Evolutionary conservation across 225 moss, liverwort and hornwort genomes (phyloP).

Genomic region (Pseudoscleropodium purum): DNA sequence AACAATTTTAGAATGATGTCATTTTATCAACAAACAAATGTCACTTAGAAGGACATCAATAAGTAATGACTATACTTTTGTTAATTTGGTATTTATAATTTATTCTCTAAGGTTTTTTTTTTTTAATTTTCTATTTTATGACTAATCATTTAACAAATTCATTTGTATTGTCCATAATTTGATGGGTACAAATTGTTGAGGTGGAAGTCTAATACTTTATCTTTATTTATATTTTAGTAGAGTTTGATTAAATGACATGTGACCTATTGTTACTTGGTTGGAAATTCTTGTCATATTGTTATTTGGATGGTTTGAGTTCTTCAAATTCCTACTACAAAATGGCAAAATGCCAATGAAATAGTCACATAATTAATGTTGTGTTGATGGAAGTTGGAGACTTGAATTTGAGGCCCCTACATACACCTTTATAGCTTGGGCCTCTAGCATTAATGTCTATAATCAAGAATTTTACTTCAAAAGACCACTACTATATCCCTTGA

Average conservation of each 20-base stretch:
- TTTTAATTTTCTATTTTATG: neutral
- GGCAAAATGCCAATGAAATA: neutral
- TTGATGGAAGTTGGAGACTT: neutral
- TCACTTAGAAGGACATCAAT: neutral
- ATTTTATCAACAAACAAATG: neutral
- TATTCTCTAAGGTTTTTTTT: neutral
- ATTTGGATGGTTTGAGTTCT: neutral
- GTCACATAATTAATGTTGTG: neutral
- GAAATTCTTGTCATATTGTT: neutral
- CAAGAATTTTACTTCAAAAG: neutral
- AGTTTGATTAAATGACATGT: neutral
- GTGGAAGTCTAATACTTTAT: too few species aligned
- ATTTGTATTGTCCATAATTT: neutral
- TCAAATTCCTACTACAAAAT: neutral
- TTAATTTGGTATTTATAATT: neutral
- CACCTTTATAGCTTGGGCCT: neutral
- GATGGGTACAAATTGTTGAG: too few species aligned
- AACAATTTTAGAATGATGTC: neutral
- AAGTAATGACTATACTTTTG: neutral
- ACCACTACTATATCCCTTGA: neutral
- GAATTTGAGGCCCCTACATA: rapidly evolving
- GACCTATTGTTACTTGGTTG: neutral
- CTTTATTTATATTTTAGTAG: neutral
- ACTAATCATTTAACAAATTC: neutral
- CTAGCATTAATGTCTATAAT: neutral